A percentile compares a stretch with the other conserved stretches of the same genome.
phyloP scores from a whole-genome alignment of 73 alveolate genomes.

The Uronychia binucleata region DNA sequence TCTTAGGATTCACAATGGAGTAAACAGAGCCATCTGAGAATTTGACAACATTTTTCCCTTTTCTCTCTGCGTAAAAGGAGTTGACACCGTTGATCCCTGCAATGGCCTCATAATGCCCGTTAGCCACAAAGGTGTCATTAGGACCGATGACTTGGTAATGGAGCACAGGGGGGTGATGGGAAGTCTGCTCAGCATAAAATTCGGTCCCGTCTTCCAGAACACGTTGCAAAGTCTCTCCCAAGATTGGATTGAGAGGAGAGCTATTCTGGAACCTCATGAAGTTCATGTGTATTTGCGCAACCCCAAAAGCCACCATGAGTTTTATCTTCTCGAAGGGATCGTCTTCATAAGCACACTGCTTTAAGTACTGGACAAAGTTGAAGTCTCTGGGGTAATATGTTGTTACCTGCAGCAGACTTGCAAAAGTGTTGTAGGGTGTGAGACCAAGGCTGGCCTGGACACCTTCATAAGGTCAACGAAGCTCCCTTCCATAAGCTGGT shows the following conservation, averaged over 20 bases:
- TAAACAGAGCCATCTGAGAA: conserved; percentile 72
- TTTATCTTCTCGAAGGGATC: conserved; percentile 72
- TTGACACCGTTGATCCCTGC: conserved; percentile 67
- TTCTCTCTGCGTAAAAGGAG: conserved; percentile 60
- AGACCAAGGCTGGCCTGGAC: neutral
- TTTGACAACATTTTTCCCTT: conserved; percentile 74
- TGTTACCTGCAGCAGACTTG: neutral
- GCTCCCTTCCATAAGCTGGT: neutral
- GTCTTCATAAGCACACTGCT: conserved; percentile 33
- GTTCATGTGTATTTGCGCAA: neutral
- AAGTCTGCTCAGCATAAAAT: conserved; percentile 70
- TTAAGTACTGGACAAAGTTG: conserved; percentile 43
- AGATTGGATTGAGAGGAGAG: conserved; percentile 72
- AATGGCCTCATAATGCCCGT: conserved; percentile 77
- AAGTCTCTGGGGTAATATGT: neutral
- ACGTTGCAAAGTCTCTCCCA: conserved; percentile 81
- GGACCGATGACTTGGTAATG: conserved; percentile 30
- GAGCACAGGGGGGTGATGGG: conserved; percentile 72
- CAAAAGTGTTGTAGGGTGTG: neutral
- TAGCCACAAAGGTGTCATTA: conserved; percentile 38
- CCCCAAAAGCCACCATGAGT: conserved; percentile 56
- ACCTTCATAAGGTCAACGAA: neutral
- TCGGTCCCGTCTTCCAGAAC: conserved; percentile 55
- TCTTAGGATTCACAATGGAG: conserved; percentile 26
- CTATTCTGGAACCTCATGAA: neutral